Evolutionary conservation across 139 green algal species (phyloP), one percentile per base, ranked within the genome.

Genomic region (Spirogloea muscicola): DNA sequence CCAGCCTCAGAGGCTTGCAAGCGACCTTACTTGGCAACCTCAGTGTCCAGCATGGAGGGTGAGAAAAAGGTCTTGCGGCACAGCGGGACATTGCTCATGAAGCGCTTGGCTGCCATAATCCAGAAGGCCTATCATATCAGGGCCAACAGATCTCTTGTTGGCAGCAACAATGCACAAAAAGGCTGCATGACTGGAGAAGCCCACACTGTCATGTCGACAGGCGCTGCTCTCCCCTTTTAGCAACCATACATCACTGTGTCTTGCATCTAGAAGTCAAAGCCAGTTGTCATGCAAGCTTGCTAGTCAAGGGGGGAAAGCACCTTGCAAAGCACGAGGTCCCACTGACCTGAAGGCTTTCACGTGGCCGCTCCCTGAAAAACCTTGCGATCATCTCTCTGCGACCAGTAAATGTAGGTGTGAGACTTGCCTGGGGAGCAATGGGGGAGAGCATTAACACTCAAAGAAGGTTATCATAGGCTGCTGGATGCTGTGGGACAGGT

Each of bases 61-160:
- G 81, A 90, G 69, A 95, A 93, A 75, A 94, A 95, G 1, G 84
- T 74, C 39, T 87, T 75, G 13, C 80, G 77, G 67, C 77, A 87
- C 1, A 77, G 69, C 34, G 42, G 13, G 21, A 44, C 34, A 29
- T 52, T 46, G 29, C 7, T 31, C 18, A 10, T 2, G 10, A 70
- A 69, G 6, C 9, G 7, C 34, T 70, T 70, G 13, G 69, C 69
- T 31, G 69, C 69, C 31, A 77, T 37, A 37, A 36, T 70, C 31
- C 44, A 29, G 1, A 57, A 70, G 31, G 64, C 13, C 44, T 67
- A 25, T 46, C 25, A 5, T 13, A 10, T 9, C 55, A 55, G 21
- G 21, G 21, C 46, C 21, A 55, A 21, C 46, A 21, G 21, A 31
- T 55, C 21, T 55, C 21, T 55, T 55, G 21, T 55, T 31, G 21